Evolutionary conservation across 345 rosid genomes (phyloP).

Genomic region (Murraya paniculata): DNA sequence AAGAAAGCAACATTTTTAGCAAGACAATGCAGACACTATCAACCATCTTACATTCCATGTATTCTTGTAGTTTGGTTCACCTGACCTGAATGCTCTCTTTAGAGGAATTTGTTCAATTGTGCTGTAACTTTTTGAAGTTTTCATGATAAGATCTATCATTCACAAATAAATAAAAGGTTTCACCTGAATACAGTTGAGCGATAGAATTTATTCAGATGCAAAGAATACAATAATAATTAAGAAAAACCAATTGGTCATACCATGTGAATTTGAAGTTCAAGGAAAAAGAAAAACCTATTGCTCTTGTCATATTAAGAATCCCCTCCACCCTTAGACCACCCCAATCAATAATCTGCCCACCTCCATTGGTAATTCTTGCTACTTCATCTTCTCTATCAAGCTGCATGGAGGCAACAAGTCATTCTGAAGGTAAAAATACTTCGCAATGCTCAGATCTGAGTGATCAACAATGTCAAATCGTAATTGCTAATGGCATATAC

Average conservation of each 20-base stretch:
- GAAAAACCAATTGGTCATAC: neutral
- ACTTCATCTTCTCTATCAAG: conserved; percentile 13
- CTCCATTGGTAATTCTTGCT: conserved; percentile 5
- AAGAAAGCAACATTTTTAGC: neutral
- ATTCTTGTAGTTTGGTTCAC: neutral
- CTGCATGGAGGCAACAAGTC: neutral
- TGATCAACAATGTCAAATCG: neutral
- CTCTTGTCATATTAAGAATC: conserved; percentile 18
- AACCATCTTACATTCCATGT: neutral
- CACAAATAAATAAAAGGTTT: neutral
- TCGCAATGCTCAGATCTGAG: neutral
- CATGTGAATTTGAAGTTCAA: neutral
- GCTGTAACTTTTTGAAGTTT: neutral
- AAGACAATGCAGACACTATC: neutral
- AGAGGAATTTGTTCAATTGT: neutral
- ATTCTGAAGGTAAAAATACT: neutral
- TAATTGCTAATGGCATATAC: neutral
- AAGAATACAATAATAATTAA: neutral
- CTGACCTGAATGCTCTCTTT: neutral
- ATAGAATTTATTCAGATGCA: neutral
- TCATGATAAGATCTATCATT: neutral
- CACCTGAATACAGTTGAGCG: neutral
- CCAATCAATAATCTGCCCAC: conserved; percentile 3
- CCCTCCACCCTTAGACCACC: conserved; percentile 22
- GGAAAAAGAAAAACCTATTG: conserved; percentile 17